Evolutionary conservation across 2,329 filamentous ascomycete species (phyloP).

Genomic region (Aspergillus alliaceus): DNA sequence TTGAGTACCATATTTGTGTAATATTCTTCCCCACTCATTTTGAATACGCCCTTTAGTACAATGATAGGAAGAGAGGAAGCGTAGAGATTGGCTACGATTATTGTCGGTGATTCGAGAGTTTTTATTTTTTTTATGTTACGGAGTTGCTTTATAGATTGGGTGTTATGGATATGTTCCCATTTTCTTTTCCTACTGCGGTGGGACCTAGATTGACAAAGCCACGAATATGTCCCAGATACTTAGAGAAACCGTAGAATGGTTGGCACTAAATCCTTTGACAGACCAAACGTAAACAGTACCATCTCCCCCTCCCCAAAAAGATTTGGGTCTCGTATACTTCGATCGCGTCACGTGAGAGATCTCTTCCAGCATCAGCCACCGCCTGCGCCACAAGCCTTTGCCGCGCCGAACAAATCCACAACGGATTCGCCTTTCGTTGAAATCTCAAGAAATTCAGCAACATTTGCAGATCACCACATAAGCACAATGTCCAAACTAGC

Average conservation of each 20-base stretch:
- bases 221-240: not conserved
- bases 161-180: too few relatives aligned
- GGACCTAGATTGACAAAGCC: too few relatives aligned
- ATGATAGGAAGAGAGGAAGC: too few relatives aligned
- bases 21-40: too few relatives aligned
- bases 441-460: constrained; percentile 41
- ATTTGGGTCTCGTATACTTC: not conserved
- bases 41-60: too few relatives aligned
- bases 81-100: too few relatives aligned
- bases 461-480: constrained; percentile 20
- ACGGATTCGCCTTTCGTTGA: constrained; percentile 40
- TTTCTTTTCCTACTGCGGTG: not conserved
- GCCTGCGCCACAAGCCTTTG: constrained; percentile 34
- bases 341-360: constrained; percentile 16
- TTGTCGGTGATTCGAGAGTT: too few relatives aligned
- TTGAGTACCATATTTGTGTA: too few relatives aligned
- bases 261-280: not conserved
- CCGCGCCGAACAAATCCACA: constrained; percentile 42
- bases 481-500: constrained; percentile 49
- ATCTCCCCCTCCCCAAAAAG: too few relatives aligned
- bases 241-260: not conserved
- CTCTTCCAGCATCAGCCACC: constrained; percentile 28
- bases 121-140: too few relatives aligned
- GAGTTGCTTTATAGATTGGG: too few relatives aligned
- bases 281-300: not conserved